Evolutionary conservation across 1,139 yeast genomes (phyloP), one percentile per base, ranked within the genome.

Genomic region (Meyerozyma guilliermondii): DNA sequence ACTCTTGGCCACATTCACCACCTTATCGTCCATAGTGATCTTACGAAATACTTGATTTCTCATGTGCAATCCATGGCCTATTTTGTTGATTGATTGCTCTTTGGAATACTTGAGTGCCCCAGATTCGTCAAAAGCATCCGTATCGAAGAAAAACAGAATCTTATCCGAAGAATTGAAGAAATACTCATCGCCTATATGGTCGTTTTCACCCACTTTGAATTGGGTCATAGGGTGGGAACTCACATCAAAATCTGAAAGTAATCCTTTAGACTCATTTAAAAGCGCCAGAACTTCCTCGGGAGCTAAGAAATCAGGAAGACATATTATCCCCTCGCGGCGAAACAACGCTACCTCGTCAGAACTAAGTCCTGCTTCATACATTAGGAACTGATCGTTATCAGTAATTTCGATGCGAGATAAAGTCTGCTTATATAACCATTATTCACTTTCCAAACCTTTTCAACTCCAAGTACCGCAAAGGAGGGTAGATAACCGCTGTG

Each of bases 41-140:
- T 64, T 50, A 16, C 60, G 59, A 51, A 81, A 86, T 10, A 59
- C 56, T 0, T 66, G 63, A 47, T 81, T 80, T 34, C 62, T 54
- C 56, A 76, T 70, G 54, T 86, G 95, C 31, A 86, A 60, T 0
- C 87, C 88, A 56, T 86, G 95, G 7, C 95, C 95, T 35, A 86
- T 80, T 61, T 86, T 86, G 62, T 86, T 86, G 55, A 86, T 73
- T 2, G 92, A 79, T 46, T 63, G 63, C 26, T 73, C 74, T 48
- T 81, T 71, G 10, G 84, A 78, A 54, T 69, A 75, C 34, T 57
- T 58, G 49, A 86, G 65, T 16, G 71, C 54, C 5, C 85, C 85
- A 1, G 56, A 39, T 5, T 60, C 68, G 50, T 77, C 78, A 51
- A 83, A 76, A 0, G 94, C 89, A 52, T 78, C 88, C 4, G 78